Base-by-base conservation (phyloP, 352 stramenopile genomes). In the Pseudoperonospora humuli region DNA sequence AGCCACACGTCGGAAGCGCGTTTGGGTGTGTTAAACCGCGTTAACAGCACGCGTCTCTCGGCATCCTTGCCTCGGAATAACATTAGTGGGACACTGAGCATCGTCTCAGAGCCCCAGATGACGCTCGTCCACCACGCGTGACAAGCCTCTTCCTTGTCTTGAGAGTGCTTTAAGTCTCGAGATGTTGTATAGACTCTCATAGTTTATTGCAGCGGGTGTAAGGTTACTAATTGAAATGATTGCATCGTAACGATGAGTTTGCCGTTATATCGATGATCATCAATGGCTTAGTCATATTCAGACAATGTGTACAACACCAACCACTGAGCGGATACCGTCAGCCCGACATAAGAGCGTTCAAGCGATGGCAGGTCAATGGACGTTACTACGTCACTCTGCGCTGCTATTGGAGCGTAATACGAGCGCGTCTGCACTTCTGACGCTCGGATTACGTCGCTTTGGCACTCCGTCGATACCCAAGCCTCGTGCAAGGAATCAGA, bases 401-500 rank as follows among this genome's bases (percentile, higher is more conserved):
- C 47, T 54, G 43, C 29, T 61, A 3, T 39, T 65, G 18, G 39
- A 35, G 37, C 40, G 31, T 18, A 29, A 31, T 14, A 15, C 34
- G 9, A 35, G 14, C 35, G 33, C 27, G 6, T 20, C 50, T 19
- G 15, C 33, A 41, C 15, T 24, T 42, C 24, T 55, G 11, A 7
- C 43, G 15, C 27, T 48, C 13, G 14, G 36, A 28, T 5, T 57
- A 28, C 57, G 71, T n/a, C 43, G 61, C 41, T 64, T 71, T 31
- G 56, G 39, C 23, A 20, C 57, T 37, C 59, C 65, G 23, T 72
- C 70, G 19, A 54, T 54, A 27, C 53, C 65, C 6, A 71, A 85
- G 18, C 63, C 61, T 35, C 68, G 69, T 32, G 67, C 73, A 39
- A 70, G 66, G 39, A 66, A 70, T 42, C 70, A 85, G 26, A 64